Conservation (phyloP, 306 rosid genomes). For the Lotus japonicus region DNA sequence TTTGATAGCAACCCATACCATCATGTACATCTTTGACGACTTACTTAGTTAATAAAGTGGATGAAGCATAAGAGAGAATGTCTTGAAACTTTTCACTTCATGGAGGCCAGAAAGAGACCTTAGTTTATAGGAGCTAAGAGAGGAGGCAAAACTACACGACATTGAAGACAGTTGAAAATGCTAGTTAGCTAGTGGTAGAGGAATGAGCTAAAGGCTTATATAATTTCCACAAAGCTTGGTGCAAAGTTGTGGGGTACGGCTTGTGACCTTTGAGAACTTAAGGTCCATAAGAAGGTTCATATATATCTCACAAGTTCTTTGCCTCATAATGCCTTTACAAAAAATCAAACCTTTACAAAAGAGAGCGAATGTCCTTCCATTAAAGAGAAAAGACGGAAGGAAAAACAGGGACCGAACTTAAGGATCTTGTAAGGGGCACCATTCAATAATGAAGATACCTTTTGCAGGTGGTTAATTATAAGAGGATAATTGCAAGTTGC, state of each 20-base stretch:
- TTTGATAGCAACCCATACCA: conserved; percentile 4
- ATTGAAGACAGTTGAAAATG: conserved; percentile 4
- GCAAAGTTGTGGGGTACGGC: conserved; percentile 27
- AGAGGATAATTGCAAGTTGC: not conserved
- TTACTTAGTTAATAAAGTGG: not conserved
- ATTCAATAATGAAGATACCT: conserved; percentile 20
- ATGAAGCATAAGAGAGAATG: not conserved
- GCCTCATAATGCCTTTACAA: conserved; percentile 22
- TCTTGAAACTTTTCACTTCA: not conserved
- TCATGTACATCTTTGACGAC: not conserved
- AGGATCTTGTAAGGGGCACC: conserved; percentile 21
- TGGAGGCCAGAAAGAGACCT: conserved; percentile 9
- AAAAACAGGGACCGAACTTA: conserved; percentile 3
- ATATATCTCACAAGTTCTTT: conserved; percentile 4
- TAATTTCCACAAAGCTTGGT: conserved; percentile 23
- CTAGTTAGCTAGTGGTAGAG: conserved; percentile 4
- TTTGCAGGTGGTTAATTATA: not conserved
- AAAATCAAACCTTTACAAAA: not conserved
- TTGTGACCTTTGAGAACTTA: conserved; percentile 27
- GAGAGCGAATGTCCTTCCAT: not conserved
- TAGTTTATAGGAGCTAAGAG: not conserved
- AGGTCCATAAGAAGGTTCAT: conserved; percentile 31
- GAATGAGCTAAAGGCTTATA: conserved; percentile 18
- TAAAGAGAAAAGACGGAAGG: too few species aligned
- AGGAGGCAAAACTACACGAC: not conserved